These are phyloP conservation scores for Piloderma croceum DNA, from an alignment of 768 basidiomycete species.

Conservation along the genomic window DNA sequence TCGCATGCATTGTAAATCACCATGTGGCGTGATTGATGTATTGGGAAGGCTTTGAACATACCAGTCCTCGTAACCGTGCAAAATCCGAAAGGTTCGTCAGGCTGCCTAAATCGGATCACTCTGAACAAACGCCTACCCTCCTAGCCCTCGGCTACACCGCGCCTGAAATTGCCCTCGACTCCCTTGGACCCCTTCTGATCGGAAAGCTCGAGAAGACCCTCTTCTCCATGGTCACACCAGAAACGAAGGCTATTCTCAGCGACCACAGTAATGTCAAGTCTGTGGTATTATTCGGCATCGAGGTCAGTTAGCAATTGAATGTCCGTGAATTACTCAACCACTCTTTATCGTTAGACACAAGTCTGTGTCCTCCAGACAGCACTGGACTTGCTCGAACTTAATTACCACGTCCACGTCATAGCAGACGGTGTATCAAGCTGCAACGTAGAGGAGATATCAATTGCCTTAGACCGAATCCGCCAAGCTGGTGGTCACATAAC, in stretches of 20 bases:
- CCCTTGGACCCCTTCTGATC: constrained; percentile 51
- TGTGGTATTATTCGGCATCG: constrained; percentile 82
- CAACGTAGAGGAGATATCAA: constrained; percentile 73
- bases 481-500: constrained; percentile 71
- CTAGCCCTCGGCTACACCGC: constrained; percentile 66
- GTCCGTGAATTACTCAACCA: neutral
- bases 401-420: constrained; percentile 52
- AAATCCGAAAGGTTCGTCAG: constrained; percentile 58
- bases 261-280: constrained; percentile 45
- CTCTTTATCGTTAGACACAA: constrained; percentile 55
- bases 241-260: constrained; percentile 49
- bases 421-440: constrained; percentile 84
- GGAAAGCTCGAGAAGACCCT: constrained; percentile 69
- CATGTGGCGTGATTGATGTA: neutral
- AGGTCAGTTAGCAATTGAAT: constrained; percentile 43
- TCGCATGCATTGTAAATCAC: neutral
- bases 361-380: constrained; percentile 86
- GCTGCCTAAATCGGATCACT: neutral
- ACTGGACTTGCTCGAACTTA: constrained; percentile 51
- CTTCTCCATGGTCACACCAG: constrained; percentile 81
- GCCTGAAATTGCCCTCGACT: constrained; percentile 50
- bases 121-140: constrained; percentile 1
- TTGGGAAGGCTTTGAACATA: constrained; percentile 50
- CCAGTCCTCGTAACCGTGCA: constrained; percentile 83
- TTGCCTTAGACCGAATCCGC: constrained; percentile 61